Evolutionary conservation across 108 stramenopile species (phyloP).

Genomic region (Nannochloropsis oceanica): DNA sequence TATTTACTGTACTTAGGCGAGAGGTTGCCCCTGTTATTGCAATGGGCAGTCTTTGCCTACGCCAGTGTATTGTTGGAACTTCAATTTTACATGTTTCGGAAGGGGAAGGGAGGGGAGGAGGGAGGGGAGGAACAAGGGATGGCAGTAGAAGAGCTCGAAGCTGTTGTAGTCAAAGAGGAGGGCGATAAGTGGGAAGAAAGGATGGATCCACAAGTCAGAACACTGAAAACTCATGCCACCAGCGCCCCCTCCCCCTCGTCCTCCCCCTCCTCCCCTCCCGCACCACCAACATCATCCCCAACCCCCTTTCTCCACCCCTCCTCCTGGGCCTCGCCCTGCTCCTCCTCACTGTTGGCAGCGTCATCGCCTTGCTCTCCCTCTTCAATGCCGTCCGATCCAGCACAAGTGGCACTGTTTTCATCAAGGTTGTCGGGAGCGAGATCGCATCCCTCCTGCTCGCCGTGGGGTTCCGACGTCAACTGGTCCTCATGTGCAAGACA

Average conservation of each 20-base stretch:
- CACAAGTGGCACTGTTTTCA: not conserved
- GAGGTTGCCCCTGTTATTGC: not conserved
- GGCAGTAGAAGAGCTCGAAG: too few species aligned
- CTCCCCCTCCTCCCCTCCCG: not conserved
- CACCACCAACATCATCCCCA: not conserved
- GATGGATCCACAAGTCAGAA: too few species aligned
- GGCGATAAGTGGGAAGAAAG: too few species aligned
- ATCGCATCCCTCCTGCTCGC: not conserved
- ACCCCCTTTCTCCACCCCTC: not conserved
- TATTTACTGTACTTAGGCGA: not conserved
- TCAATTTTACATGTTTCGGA: not conserved
- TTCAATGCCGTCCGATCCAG: not conserved
- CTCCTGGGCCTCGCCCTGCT: not conserved
- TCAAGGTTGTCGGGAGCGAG: not conserved
- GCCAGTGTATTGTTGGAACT: not conserved
- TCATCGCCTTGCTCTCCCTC: too few species aligned
- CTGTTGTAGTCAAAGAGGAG: too few species aligned
- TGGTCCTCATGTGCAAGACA: not conserved
- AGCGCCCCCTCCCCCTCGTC: not conserved
- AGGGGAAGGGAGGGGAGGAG: not conserved
- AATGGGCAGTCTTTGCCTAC: not conserved
- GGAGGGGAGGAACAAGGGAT: too few species aligned
- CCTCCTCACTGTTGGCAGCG: too few species aligned
- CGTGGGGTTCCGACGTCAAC: too few species aligned
- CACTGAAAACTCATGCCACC: not conserved